Conservation (phyloP, 2,329 filamentous ascomycete species). For the Venturiaceae sp. region DNA sequence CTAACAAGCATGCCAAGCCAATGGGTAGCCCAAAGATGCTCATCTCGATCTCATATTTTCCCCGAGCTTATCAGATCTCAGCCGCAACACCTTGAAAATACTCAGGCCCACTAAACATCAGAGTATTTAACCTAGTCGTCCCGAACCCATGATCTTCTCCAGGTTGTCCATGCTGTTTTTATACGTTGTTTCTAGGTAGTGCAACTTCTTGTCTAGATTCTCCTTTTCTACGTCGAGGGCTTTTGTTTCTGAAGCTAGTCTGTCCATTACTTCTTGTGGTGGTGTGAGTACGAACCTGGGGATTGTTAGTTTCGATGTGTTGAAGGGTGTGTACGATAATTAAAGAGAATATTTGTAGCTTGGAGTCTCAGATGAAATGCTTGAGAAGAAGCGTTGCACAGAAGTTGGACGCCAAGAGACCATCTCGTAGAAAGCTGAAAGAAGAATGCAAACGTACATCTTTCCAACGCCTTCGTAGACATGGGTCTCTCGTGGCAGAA, state of each 20-base stretch:
- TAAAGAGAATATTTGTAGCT: neutral
- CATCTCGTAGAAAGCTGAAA: too few species aligned
- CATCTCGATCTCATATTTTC: too few species aligned
- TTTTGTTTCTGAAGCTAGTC: constrained; percentile 65
- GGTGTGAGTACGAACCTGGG: constrained; percentile 79
- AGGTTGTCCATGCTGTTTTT: constrained; percentile 91
- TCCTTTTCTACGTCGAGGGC: constrained; percentile 69
- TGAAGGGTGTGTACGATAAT: neutral
- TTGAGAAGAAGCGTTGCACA: too few species aligned
- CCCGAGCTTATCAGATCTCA: too few species aligned
- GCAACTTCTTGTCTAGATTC: constrained; percentile 75
- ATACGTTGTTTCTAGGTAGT: constrained; percentile 89
- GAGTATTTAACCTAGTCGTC: neutral
- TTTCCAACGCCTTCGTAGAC: constrained; percentile 95
- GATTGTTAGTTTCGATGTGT: neutral
- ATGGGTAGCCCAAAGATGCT: too few species aligned
- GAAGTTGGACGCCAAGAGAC: neutral
- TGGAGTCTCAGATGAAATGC: too few species aligned
- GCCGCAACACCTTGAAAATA: too few species aligned
- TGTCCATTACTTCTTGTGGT: constrained; percentile 61
- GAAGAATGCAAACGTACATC: constrained; percentile 80
- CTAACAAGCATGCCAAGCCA: too few species aligned
- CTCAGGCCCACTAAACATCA: too few species aligned
- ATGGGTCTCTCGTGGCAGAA: constrained; percentile 63
- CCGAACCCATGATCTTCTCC: constrained; percentile 61